These are phyloP conservation scores for Arabidopsis suecica DNA, from an alignment of 345 rosid species.

Conservation along the genomic window DNA sequence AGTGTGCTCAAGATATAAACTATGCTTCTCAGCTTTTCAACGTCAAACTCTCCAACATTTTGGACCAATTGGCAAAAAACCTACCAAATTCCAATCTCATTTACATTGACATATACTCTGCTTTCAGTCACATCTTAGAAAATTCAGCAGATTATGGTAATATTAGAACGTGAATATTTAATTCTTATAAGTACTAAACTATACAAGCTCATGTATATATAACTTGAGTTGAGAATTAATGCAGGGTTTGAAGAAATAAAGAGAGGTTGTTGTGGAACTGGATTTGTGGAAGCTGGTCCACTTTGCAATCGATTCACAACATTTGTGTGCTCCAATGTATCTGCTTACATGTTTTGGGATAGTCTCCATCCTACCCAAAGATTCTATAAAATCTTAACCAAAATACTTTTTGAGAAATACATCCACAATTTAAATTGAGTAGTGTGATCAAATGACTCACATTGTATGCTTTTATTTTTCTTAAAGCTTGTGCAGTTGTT, in stretches of 20 bases:
- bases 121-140: slow-evolving; percentile 51
- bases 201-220: background rate
- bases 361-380: slow-evolving; percentile 51
- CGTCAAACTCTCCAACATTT: slow-evolving; percentile 48
- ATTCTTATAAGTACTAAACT: background rate
- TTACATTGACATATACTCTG: slow-evolving; percentile 53
- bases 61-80: slow-evolving; percentile 42
- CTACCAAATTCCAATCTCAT: slow-evolving; percentile 50
- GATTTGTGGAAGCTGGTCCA: slow-evolving; percentile 39
- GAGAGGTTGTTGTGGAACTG: slow-evolving; percentile 45
- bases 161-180: background rate
- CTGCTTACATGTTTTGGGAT: slow-evolving; percentile 46
- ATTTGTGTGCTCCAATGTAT: slow-evolving; percentile 33
- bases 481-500: background rate
- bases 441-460: background rate
- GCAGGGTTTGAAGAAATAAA: slow-evolving; percentile 40
- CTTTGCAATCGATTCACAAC: slow-evolving; percentile 24
- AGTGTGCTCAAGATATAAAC: slow-evolving; percentile 50
- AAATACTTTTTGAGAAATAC: slow-evolving; percentile 19
- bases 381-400: slow-evolving; percentile 38
- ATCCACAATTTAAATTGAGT: slow-evolving; percentile 10
- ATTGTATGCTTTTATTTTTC: background rate
- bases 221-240: slow-evolving; percentile 6
- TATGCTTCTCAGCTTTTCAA: slow-evolving; percentile 61
- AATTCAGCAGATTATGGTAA: slow-evolving; percentile 60